These are phyloP conservation scores for Penicillium malachiteum DNA, from an alignment of 495 filamentous ascomycete species.

Conservation along the genomic window DNA sequence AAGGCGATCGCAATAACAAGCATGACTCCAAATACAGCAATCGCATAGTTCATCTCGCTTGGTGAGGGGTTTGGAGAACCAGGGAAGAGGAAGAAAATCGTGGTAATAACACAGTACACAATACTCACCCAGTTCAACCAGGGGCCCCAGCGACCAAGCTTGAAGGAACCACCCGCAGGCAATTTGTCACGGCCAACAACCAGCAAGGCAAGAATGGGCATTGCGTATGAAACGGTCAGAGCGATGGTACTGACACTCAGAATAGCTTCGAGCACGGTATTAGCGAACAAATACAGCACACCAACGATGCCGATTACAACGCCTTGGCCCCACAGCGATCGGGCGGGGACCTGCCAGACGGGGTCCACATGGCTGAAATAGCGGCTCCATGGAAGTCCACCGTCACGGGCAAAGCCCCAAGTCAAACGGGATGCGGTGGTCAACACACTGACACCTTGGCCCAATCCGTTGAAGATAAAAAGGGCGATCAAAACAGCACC, in stretches of 20 bases:
- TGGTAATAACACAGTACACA: conserved; percentile 46
- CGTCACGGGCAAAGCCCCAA: conserved; percentile 60
- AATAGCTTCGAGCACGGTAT: conserved; percentile 49
- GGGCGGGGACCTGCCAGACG: conserved; percentile 43
- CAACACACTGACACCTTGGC: conserved; percentile 44
- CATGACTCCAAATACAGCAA: conserved; percentile 52
- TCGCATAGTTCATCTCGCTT: conserved; percentile 50
- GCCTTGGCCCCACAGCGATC: conserved; percentile 45
- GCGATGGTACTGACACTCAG: conserved; percentile 52
- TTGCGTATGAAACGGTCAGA: conserved; percentile 47
- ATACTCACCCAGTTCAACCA: conserved; percentile 45
- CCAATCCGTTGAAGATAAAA: conserved; percentile 50
- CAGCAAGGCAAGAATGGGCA: conserved; percentile 45
- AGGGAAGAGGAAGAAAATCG: conserved; percentile 51
- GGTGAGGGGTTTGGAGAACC: conserved; percentile 37
- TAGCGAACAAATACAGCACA: conserved; percentile 46
- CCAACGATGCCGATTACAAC: conserved; percentile 43
- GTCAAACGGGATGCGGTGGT: conserved; percentile 53
- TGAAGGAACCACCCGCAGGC: conserved; percentile 39
- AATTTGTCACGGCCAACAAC: conserved; percentile 43
- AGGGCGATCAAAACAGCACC: conserved; percentile 40
- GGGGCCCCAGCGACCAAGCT: conserved; percentile 38
- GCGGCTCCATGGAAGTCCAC: conserved; percentile 47
- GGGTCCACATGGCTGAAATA: conserved; percentile 45
- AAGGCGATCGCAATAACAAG: conserved; percentile 44